These are phyloP conservation scores for Tylopilus subfusipes DNA, from an alignment of 768 basidiomycete species.

Conservation along the genomic window DNA sequence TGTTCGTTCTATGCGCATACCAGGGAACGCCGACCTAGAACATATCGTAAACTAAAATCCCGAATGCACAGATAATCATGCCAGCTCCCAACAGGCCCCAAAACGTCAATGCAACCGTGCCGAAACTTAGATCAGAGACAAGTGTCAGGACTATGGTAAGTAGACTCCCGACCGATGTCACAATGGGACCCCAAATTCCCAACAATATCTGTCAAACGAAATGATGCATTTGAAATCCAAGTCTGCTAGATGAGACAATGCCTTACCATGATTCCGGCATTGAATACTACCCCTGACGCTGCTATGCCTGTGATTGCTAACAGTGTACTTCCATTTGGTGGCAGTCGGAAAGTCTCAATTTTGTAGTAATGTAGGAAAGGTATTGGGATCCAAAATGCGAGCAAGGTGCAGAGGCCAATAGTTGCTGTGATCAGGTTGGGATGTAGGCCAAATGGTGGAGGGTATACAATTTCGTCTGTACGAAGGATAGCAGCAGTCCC, in stretches of 20 bases:
- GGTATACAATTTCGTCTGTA: slow-evolving; percentile 40
- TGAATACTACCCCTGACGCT: slow-evolving; percentile 70
- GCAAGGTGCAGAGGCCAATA: slow-evolving; percentile 76
- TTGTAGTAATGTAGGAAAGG: slow-evolving; percentile 66
- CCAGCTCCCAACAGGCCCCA: slow-evolving; percentile 77
- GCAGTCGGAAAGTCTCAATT: slow-evolving; percentile 65
- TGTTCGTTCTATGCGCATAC: not conserved
- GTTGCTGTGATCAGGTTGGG: slow-evolving; percentile 76
- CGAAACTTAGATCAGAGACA: slow-evolving; percentile 72
- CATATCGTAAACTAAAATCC: slow-evolving; percentile 73
- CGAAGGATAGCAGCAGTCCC: slow-evolving; percentile 11
- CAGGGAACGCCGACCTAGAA: slow-evolving; percentile 26
- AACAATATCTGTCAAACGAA: slow-evolving; percentile 57
- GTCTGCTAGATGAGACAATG: not conserved
- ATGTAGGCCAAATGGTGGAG: slow-evolving; percentile 80
- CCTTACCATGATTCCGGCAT: slow-evolving; percentile 80
- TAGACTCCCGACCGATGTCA: slow-evolving; percentile 86
- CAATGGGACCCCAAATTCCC: slow-evolving; percentile 83
- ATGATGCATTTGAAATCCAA: slow-evolving; percentile 2
- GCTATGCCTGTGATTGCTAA: slow-evolving; percentile 66
- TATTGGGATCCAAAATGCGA: slow-evolving; percentile 74
- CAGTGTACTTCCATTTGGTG: slow-evolving; percentile 44
- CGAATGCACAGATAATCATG: slow-evolving; percentile 81
- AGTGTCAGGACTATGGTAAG: slow-evolving; percentile 91
- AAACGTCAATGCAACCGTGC: slow-evolving; percentile 58